Conservation (phyloP, 306 rosid species). For the Casuarina equisetifolia region DNA sequence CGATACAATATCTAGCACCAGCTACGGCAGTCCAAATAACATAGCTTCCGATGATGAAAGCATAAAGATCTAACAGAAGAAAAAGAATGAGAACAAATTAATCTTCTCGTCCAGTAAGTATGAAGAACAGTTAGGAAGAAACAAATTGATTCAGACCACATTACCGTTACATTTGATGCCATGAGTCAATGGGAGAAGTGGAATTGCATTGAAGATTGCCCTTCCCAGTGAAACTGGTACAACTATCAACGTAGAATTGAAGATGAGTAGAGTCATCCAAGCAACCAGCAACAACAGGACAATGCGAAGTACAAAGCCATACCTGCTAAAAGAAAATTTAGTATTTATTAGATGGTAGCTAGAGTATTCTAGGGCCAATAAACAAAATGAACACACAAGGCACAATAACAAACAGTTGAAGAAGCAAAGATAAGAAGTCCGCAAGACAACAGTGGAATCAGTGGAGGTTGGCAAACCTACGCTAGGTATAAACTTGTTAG, state of each 20-base stretch:
- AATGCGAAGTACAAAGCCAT: conserved; percentile 86
- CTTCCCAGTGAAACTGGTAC: conserved; percentile 91
- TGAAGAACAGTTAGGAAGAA: conserved; percentile 5
- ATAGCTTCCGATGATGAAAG: conserved; percentile 94
- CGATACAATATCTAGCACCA: conserved; percentile 85
- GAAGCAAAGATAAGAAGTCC: background rate
- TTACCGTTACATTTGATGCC: conserved; percentile 97
- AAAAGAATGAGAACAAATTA: conserved; percentile 21
- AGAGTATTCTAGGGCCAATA: conserved; percentile 11
- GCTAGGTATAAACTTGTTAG: background rate
- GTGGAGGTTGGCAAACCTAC: background rate
- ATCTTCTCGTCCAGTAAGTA: conserved; percentile 10
- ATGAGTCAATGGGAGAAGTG: conserved; percentile 94
- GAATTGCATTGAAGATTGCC: conserved; percentile 81
- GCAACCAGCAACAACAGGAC: conserved; percentile 91
- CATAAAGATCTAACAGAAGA: conserved; percentile 70
- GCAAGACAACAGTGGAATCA: background rate
- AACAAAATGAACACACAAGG: conserved; percentile 2
- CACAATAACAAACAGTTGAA: background rate
- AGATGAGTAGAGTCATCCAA: conserved; percentile 94
- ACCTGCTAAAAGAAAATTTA: conserved; percentile 45
- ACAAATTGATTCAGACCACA: conserved; percentile 21
- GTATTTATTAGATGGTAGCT: conserved; percentile 6
- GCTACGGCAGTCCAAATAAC: conserved; percentile 94
- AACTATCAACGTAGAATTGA: conserved; percentile 91